Conservation (phyloP, 1,284 basidiomycete species). For the Laetiporus sulphureus region DNA sequence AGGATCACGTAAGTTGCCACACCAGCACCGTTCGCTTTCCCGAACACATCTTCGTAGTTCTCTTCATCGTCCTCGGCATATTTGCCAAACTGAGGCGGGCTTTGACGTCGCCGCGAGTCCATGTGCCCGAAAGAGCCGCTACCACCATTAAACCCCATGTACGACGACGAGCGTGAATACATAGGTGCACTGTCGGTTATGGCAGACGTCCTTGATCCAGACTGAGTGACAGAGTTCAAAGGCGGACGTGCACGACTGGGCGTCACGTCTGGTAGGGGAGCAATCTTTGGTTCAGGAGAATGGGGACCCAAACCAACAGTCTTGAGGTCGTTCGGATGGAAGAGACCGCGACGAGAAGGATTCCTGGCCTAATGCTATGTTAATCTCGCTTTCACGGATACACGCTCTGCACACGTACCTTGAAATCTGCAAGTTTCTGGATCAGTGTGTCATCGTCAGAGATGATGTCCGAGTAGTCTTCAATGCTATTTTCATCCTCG, state of each 20-base stretch:
- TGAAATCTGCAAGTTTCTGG: constrained; percentile 77
- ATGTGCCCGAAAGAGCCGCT: constrained; percentile 54
- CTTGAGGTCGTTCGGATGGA: constrained; percentile 86
- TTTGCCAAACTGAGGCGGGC: constrained; percentile 65
- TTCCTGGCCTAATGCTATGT: no score
- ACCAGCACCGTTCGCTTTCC: constrained; percentile 61
- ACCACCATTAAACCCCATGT: no score
- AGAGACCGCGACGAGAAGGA: constrained; percentile 63
- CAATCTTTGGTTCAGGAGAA: constrained; percentile 53
- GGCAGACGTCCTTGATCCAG: constrained; percentile 14
- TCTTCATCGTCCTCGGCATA: constrained; percentile 82
- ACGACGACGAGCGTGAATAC: constrained; percentile 48
- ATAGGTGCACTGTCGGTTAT: constrained; percentile 18
- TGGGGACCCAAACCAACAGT: constrained; percentile 46
- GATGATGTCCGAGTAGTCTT: constrained; percentile 89
- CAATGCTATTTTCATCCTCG: constrained; percentile 60
- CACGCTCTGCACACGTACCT: constrained; percentile 34
- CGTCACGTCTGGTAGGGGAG: constrained; percentile 48
- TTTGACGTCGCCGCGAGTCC: constrained; percentile 47
- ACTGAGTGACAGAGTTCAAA: constrained; percentile 29
- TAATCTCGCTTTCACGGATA: constrained; percentile 38
- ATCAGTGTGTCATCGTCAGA: constrained; percentile 69
- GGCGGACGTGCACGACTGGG: constrained; percentile 43
- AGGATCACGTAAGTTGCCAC: constrained; percentile 22
- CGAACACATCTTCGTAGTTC: constrained; percentile 91